phyloP scores from a whole-genome alignment of 2,329 filamentous ascomycete species.

The Emmonsia crescens region DNA sequence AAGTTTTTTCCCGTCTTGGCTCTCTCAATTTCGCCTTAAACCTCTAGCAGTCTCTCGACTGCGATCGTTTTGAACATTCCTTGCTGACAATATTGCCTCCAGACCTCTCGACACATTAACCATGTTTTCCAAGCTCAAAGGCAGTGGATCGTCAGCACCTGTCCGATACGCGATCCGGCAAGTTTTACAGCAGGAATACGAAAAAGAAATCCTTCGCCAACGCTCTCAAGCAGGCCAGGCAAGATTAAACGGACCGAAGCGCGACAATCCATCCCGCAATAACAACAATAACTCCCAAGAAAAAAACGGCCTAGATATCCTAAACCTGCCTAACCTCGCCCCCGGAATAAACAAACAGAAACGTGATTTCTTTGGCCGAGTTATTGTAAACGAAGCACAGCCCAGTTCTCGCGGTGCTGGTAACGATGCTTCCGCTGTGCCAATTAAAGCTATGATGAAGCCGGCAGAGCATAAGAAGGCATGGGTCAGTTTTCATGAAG shows the following conservation, averaged over 20 bases:
- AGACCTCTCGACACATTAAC: conserved; percentile 66
- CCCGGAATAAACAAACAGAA: conserved; percentile 40
- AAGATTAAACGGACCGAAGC: conserved; percentile 34
- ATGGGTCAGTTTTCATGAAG: conserved; percentile 85
- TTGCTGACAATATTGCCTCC: conserved; percentile 1
- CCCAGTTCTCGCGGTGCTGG: conserved; percentile 5
- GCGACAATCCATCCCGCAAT: conserved; percentile 23
- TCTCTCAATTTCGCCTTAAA: neutral
- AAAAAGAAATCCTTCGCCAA: conserved; percentile 57
- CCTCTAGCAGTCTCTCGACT: conserved; percentile 12
- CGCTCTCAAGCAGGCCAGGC: conserved; percentile 57
- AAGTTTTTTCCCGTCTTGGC: conserved; percentile 34
- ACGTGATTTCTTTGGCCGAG: conserved; percentile 75
- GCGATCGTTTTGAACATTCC: conserved; percentile 17
- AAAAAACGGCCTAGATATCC: conserved; percentile 19
- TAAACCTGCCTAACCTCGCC: conserved; percentile 20
- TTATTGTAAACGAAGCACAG: conserved; percentile 44
- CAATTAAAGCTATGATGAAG: conserved; percentile 6
- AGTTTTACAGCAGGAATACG: conserved; percentile 83
- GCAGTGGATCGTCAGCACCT: conserved; percentile 50
- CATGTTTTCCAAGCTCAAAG: conserved; percentile 43
- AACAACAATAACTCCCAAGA: conserved; percentile 13
- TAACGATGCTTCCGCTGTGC: neutral
- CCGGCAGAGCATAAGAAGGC: conserved; percentile 47
- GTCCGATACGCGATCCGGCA: conserved; percentile 89